phyloP scores from a whole-genome alignment of 768 basidiomycete species.

The Amanita phalloides region DNA sequence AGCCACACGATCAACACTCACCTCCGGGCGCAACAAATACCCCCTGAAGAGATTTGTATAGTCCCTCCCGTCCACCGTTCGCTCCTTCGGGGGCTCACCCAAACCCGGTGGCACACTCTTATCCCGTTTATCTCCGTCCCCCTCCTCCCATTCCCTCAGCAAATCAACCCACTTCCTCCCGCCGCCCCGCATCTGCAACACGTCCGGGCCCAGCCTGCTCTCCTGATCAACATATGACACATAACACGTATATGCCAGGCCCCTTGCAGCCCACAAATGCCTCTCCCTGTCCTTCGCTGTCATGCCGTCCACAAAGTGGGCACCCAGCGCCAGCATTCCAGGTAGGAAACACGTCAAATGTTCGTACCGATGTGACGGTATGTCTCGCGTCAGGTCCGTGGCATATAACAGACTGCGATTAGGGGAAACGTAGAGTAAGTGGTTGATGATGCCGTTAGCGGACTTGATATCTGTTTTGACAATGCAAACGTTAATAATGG shows the following conservation, averaged over 20 bases:
- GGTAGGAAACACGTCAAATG: conserved; percentile 67
- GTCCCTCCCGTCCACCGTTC: conserved; percentile 26
- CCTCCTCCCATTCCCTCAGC: conserved; percentile 34
- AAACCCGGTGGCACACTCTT: conserved; percentile 33
- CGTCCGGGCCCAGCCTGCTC: conserved; percentile 58
- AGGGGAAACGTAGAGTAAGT: conserved; percentile 47
- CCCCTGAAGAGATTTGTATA: conserved; percentile 29
- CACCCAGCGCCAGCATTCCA: conserved; percentile 56
- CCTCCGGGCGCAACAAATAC: conserved; percentile 63
- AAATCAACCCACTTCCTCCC: conserved; percentile 33
- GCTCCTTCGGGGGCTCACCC: conserved; percentile 18
- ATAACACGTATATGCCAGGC: conserved; percentile 60
- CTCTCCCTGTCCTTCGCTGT: conserved; percentile 25
- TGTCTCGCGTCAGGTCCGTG: conserved; percentile 32
- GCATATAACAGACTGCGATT: conserved; percentile 52
- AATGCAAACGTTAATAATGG: neutral
- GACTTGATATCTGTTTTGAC: conserved; percentile 35
- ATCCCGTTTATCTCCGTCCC: conserved; percentile 22
- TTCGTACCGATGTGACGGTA: conserved; percentile 38
- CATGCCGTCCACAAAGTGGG: conserved; percentile 28
- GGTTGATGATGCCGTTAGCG: conserved; percentile 41
- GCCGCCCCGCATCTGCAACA: conserved; percentile 26
- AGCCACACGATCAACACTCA: conserved; percentile 16
- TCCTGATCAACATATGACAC: conserved; percentile 55
- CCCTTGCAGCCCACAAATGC: conserved; percentile 64